These are phyloP conservation scores for Saccharomycopsis fermentans DNA, from an alignment of 805 yeast genomes.

Conservation along the genomic window DNA sequence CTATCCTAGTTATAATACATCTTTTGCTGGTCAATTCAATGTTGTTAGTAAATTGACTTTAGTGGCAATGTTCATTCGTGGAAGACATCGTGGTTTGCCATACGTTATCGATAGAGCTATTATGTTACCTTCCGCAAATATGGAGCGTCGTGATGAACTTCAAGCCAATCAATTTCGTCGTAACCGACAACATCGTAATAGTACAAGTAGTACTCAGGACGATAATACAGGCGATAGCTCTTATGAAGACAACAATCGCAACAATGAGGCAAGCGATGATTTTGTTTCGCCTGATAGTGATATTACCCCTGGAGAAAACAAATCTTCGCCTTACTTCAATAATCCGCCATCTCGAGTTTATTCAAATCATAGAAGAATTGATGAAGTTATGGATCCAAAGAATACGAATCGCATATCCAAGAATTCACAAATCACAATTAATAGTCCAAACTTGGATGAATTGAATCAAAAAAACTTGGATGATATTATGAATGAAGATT, in stretches of 20 bases:
- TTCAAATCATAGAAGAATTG: background rate
- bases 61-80: conserved; percentile 85
- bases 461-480: background rate
- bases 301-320: background rate
- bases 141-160: conserved; percentile 49
- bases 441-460: background rate
- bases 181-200: background rate
- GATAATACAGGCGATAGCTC: background rate
- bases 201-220: background rate
- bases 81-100: conserved; percentile 94
- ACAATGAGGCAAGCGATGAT: background rate
- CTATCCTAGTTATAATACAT: conserved; percentile 53
- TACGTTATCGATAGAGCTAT: conserved; percentile 90
- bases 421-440: background rate
- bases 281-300: background rate
- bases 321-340: no score
- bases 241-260: background rate
- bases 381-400: background rate
- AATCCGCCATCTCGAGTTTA: background rate
- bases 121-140: conserved; percentile 63
- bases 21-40: conserved; percentile 65
- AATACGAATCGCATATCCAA: background rate
- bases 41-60: conserved; percentile 73
- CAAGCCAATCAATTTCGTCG: conserved; percentile 38
- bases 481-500: background rate